Percentiles rank a stretch among this genome's conserved stretches.
Evolutionary conservation across 306 rosid genomes (phyloP).

Genomic region (Benincasa hispida): DNA sequence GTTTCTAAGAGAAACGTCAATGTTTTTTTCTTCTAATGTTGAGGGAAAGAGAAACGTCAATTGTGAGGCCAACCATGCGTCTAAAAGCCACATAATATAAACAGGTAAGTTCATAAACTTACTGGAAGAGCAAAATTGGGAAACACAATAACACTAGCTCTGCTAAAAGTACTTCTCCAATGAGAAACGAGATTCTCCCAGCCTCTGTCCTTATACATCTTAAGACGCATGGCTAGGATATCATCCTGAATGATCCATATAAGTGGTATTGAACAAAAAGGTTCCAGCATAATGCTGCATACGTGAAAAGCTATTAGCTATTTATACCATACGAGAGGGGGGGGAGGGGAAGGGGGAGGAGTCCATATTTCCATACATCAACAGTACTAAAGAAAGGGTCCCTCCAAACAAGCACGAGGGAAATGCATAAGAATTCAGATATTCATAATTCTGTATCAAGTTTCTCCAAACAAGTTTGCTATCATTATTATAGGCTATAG

Average conservation of each 20-base stretch:
- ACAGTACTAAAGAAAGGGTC: neutral
- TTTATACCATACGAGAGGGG: no score
- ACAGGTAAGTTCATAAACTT: constrained; percentile 18
- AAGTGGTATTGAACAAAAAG: constrained; percentile 85
- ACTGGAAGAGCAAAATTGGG: constrained; percentile 89
- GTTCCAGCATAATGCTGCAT: constrained; percentile 98
- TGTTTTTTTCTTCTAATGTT: neutral
- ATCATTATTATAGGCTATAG: neutral
- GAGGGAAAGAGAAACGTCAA: neutral
- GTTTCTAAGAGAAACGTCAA: neutral
- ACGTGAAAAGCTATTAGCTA: constrained; percentile 26
- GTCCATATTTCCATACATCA: neutral
- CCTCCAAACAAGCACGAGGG: neutral
- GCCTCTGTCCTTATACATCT: constrained; percentile 48
- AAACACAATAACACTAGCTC: constrained; percentile 75
- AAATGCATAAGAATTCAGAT: neutral
- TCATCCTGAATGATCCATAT: constrained; percentile 94
- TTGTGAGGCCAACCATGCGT: neutral
- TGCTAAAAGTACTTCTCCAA: constrained; percentile 69
- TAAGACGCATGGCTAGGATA: constrained; percentile 64
- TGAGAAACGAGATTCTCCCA: constrained; percentile 62
- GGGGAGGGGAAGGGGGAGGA: no score
- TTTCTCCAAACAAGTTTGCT: neutral
- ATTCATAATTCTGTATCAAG: neutral
- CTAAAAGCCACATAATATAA: neutral